Base-by-base conservation (phyloP, 2,329 filamentous ascomycete species). In the Ophiostoma triangulosporum region DNA sequence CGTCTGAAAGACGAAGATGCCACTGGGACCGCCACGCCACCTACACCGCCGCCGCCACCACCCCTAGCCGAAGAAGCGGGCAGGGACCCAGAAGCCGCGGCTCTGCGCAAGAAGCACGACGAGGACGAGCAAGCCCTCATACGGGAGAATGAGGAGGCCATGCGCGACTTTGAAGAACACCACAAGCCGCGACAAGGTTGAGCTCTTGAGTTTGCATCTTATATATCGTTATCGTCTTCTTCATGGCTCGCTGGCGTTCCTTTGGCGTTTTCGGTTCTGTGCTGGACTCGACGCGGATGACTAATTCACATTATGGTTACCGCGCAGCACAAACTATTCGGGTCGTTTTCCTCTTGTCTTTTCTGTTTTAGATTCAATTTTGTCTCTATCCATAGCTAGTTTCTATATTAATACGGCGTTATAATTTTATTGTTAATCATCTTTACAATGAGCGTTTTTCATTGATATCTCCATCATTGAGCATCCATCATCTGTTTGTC, bases 1-100 rank as follows among this genome's bases (percentile, higher is more conserved):
- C 71, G 74, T 12, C 56, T 75, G 51, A 74, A 73, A 58, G 74
- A 77, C 52, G 69, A 73, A 12, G 71, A 73, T 32, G 62, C 61
- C 9, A 9, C 27, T 2, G 50, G 3, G 6, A 27, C 24, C 0
- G 73, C 75, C 0, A 71, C 73, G 2, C 71, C 73, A 7, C 71
- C 71, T 1, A 65, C 68, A 64, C 65, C 24, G 64, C 62, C n/a
- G 50, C 59, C 45, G 60, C 65, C 49, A 20, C 40, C 40, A 8
- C 24, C 40, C 15, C 43, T 15, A 17, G 24, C 43, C 26, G 14
- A 17, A 7, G 26, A 46, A 17, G 6, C n/a, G n/a, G n/a, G 17
- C 15, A 24, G 15, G 11, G 43, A 46, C 15, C 24, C 43, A 12
- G 26, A 46, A 60, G 26, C 61, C 3, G 52, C 17, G 29, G 72